Evolutionary conservation across 768 basidiomycete genomes (phyloP), one percentile per base, ranked within the genome.

Genomic region (Hypholoma sublateritium): DNA sequence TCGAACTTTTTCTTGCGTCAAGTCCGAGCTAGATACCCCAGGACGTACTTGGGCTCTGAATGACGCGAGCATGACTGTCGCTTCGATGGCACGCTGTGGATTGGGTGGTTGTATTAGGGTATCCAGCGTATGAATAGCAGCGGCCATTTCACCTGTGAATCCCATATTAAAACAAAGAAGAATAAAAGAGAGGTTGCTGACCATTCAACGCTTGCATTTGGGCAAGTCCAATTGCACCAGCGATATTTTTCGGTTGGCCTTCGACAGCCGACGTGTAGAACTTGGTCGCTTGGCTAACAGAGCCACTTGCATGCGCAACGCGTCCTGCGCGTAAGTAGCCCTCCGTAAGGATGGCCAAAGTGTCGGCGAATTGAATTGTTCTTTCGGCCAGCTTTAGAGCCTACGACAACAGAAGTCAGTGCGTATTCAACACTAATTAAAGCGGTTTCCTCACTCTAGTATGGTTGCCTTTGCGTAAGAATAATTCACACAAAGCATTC

Each of bases 301-400:
- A 77, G 0, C 87, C 89, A 64, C 89, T 83, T 1, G 85, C 84
- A 62, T 95, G 93, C 13, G 86, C 80, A 2, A 91, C 86, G 16
- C 93, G 84, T 2, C 87, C 96, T 13, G 95, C 87, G 32, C 89
- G 81, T 14, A 95, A 73, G 65, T 94, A 91, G 2, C 94, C 89
- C 64, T 97, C 95, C 0, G 91, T 89, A 25, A 95, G 79, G 14
- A 96, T 76, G 0, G 91, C 80, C 32, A 93, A 77, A 0, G 91
- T 93, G 64, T 98, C 96, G 0, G 95, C 90, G 65, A 91, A 97
- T 67, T 98, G 95, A 39, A 98, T 87, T 0, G 95, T 89, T 50
- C 95, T 84, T 65, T 98, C 97, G 21, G 94, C 95, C 17, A 98
- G 77, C 76, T 98, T 99, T 43, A 96, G 70, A 0, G 94, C 93